Evolutionary conservation across 179 eudicot species (phyloP).

Genomic region (Heliamphora pulchella): DNA sequence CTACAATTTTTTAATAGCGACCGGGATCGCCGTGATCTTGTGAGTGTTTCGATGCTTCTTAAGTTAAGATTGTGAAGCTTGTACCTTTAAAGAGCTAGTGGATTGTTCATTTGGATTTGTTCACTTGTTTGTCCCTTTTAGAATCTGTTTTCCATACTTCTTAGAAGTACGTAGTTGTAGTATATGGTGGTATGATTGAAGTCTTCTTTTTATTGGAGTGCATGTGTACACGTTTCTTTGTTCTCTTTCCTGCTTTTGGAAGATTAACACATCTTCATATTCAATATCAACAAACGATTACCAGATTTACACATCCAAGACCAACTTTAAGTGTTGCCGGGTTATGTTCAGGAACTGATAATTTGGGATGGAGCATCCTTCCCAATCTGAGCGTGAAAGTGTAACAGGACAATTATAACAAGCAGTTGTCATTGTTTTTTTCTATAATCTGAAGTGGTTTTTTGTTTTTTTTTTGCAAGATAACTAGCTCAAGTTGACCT

Average conservation of each 20-base stretch:
- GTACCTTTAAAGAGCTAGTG: background rate
- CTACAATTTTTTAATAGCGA: constrained; percentile 82
- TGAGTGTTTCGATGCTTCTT: constrained; percentile 33
- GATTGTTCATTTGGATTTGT: constrained; percentile 8
- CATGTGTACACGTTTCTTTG: background rate
- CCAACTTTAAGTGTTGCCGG: background rate
- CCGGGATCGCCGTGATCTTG: constrained; percentile 99
- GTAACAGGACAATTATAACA: background rate
- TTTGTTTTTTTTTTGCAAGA: background rate
- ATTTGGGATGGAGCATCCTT: background rate
- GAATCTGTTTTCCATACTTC: background rate
- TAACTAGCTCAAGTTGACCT: background rate
- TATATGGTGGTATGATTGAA: background rate
- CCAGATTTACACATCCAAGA: background rate
- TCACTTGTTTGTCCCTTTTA: constrained; percentile 5
- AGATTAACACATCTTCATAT: background rate
- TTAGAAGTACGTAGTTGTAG: background rate
- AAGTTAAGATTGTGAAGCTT: constrained; percentile 4
- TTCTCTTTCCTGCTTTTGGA: constrained; percentile 3
- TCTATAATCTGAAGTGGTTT: background rate
- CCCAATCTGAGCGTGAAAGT: background rate
- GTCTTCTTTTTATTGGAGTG: background rate
- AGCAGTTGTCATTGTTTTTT: background rate
- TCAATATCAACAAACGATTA: background rate
- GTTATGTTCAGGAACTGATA: background rate